phyloP scores from a whole-genome alignment of 2,329 filamentous ascomycete genomes.

The Zalaria obscura region DNA sequence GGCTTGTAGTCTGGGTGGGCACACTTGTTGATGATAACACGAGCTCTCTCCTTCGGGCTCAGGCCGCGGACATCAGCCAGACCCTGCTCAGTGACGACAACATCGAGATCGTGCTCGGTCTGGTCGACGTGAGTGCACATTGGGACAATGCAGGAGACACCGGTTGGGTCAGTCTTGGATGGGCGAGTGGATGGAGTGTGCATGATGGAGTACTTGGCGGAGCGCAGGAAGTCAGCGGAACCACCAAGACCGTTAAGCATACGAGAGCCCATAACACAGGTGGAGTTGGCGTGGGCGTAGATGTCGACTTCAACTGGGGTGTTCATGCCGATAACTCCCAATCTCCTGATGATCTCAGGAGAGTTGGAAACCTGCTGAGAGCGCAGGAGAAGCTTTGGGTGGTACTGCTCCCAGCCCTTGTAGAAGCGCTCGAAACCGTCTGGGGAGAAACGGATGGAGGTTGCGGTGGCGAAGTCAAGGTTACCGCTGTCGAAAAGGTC shows the following conservation, averaged over 20 bases:
- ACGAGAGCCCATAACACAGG: slow-evolving; percentile 74
- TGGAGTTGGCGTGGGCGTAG: slow-evolving; percentile 85
- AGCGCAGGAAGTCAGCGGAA: slow-evolving; percentile 68
- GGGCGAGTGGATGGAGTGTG: slow-evolving; percentile 75
- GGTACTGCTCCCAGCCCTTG: slow-evolving; percentile 66
- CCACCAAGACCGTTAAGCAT: slow-evolving; percentile 81
- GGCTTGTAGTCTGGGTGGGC: slow-evolving; percentile 74
- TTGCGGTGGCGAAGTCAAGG: slow-evolving; percentile 80
- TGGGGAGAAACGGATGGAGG: slow-evolving; percentile 79
- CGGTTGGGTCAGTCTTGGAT: slow-evolving; percentile 67
- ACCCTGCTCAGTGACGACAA: slow-evolving; percentile 68
- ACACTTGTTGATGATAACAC: slow-evolving; percentile 77
- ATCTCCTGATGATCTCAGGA: slow-evolving; percentile 75
- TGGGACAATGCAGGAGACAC: slow-evolving; percentile 78
- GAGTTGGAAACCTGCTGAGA: slow-evolving; percentile 82
- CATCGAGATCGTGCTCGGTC: slow-evolving; percentile 83
- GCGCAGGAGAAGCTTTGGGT: slow-evolving; percentile 69
- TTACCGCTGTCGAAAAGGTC: slow-evolving; percentile 83
- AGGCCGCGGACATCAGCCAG: slow-evolving; percentile 76
- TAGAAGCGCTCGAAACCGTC: slow-evolving; percentile 89
- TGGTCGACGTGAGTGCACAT: slow-evolving; percentile 89
- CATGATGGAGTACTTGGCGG: slow-evolving; percentile 79
- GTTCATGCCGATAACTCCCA: slow-evolving; percentile 90
- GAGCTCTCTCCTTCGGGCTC: slow-evolving; percentile 63
- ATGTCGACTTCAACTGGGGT: slow-evolving; percentile 90